A percentile compares a stretch with the other conserved stretches of the same genome.
phyloP scores from a whole-genome alignment of 2,329 filamentous ascomycete genomes.

The Penicillium sp. region DNA sequence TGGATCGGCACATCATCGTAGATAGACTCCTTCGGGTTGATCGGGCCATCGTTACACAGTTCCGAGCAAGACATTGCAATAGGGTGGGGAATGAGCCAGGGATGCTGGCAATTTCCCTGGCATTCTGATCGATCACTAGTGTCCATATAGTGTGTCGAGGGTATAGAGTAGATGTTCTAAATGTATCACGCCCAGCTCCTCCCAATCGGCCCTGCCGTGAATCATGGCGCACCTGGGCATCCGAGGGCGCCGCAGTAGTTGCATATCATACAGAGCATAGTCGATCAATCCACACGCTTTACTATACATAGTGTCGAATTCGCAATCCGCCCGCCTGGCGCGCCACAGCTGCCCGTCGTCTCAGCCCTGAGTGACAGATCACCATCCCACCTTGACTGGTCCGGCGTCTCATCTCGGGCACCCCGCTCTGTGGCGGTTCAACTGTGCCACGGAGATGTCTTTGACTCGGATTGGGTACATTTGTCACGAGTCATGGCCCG shows the following conservation, averaged over 20 bases:
- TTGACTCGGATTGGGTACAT: background rate
- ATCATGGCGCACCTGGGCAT: conserved; percentile 10
- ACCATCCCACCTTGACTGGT: conserved; percentile 2
- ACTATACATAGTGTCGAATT: background rate
- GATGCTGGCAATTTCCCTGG: conserved; percentile 4
- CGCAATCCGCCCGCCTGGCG: background rate
- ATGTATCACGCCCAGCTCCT: background rate
- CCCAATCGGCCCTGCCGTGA: conserved; percentile 7
- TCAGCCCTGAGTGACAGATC: conserved; percentile 14
- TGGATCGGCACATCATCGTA: conserved; percentile 13
- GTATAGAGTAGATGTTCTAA: background rate
- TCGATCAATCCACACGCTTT: conserved; percentile 14
- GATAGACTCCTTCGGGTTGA: conserved; percentile 7
- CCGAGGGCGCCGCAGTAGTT: conserved; percentile 12
- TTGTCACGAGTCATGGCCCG: background rate
- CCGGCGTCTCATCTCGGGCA: background rate
- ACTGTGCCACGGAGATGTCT: conserved; percentile 13
- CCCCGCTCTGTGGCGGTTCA: conserved; percentile 23
- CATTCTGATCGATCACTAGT: conserved; percentile 1
- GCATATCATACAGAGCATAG: conserved; percentile 6
- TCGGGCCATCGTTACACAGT: conserved; percentile 13
- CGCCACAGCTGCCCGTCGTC: conserved; percentile 2
- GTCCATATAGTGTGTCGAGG: background rate
- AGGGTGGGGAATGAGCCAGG: conserved; percentile 22
- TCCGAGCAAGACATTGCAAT: conserved; percentile 12